These are phyloP conservation scores for Gymnopus androsaceus DNA, from an alignment of 1,284 basidiomycete species.

Conservation along the genomic window DNA sequence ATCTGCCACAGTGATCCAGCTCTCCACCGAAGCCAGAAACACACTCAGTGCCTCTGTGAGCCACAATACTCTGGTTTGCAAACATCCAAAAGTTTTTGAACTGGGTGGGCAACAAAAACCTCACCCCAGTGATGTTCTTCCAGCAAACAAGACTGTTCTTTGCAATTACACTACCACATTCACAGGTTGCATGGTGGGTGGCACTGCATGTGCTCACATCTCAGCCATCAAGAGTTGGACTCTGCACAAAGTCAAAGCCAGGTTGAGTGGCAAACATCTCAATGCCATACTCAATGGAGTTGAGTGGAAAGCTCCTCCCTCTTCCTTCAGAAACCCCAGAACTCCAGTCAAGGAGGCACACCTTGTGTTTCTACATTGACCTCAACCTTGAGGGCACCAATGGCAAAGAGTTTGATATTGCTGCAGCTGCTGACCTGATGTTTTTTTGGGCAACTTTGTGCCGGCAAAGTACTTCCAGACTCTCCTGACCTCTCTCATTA, in stretches of 20 bases:
- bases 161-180: neutral
- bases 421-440: neutral
- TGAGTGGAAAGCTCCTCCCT: neutral
- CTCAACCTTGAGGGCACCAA: neutral
- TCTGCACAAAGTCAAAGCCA: neutral
- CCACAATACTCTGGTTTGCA: neutral
- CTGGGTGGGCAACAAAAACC: neutral
- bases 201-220: neutral
- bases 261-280: neutral
- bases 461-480: neutral
- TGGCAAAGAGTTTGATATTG: neutral
- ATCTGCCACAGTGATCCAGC: no score
- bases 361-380: neutral
- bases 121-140: neutral
- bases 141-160: neutral
- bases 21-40: no score
- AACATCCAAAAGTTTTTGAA: neutral
- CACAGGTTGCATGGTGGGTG: neutral
- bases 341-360: neutral
- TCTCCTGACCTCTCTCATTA: neutral
- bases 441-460: neutral
- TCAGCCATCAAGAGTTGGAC: neutral
- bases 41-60: no score
- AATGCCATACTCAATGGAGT: neutral
- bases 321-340: neutral